These are phyloP conservation scores for Sordariomycetes sp. DNA, from an alignment of 2,329 filamentous ascomycete genomes.

Conservation along the genomic window DNA sequence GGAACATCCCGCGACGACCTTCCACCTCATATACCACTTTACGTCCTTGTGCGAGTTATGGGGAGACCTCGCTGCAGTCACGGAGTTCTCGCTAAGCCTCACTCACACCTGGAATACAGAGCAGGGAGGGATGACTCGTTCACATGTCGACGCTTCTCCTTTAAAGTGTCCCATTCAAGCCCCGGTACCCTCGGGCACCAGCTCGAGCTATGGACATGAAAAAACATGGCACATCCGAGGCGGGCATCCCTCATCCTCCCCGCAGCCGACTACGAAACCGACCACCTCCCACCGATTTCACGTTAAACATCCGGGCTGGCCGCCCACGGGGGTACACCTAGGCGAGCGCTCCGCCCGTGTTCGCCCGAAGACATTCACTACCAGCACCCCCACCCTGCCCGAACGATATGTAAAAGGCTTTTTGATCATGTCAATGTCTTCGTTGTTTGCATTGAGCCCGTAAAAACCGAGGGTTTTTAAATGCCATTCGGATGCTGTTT, in stretches of 20 bases:
- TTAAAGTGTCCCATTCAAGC: neutral
- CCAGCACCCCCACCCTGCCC: neutral
- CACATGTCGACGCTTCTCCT: neutral
- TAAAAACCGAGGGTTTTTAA: conserved; percentile 25
- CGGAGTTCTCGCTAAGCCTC: neutral
- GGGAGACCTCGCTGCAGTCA: neutral
- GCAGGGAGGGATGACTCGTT: neutral
- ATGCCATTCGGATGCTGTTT: conserved; percentile 33
- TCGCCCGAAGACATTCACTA: neutral
- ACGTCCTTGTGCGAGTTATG: neutral
- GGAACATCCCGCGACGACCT: too few species aligned
- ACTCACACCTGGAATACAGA: neutral
- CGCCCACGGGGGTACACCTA: neutral
- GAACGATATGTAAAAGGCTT: neutral
- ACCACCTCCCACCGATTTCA: neutral
- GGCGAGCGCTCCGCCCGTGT: neutral
- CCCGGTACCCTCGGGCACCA: neutral
- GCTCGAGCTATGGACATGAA: neutral
- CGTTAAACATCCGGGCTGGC: neutral
- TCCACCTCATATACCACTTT: too few species aligned
- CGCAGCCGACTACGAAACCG: neutral
- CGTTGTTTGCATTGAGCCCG: conserved; percentile 25
- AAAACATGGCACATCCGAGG: neutral
- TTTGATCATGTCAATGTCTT: conserved; percentile 9
- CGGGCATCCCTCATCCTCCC: neutral